A percentile compares a stretch with the other conserved stretches of the same genome.
phyloP scores from a whole-genome alignment of 2,329 filamentous ascomycete genomes.

The Alternaria angustiovoidea region DNA sequence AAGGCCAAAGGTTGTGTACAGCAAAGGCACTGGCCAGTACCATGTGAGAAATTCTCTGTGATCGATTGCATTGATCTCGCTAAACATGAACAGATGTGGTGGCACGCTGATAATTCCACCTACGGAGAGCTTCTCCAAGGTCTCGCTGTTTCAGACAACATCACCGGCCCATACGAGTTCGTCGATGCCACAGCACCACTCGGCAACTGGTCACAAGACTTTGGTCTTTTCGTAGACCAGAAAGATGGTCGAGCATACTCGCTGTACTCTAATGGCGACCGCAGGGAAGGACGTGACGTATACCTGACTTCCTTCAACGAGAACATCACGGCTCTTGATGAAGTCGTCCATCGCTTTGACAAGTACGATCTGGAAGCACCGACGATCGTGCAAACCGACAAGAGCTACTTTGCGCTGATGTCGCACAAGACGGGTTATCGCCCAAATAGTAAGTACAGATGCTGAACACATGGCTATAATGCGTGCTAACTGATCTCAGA shows the following conservation, averaged over 20 bases:
- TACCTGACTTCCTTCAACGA: constrained; percentile 65
- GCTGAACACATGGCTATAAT: too few relatives aligned
- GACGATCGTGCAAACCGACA: constrained; percentile 67
- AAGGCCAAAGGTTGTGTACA: constrained; percentile 69
- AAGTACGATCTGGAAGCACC: constrained; percentile 69
- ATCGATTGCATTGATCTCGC: not conserved
- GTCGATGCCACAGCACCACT: constrained; percentile 63
- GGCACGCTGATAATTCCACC: constrained; percentile 67
- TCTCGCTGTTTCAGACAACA: constrained; percentile 61
- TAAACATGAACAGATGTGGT: constrained; percentile 59
- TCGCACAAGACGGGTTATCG: constrained; percentile 70
- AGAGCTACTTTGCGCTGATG: constrained; percentile 68
- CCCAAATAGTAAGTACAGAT: constrained; percentile 58
- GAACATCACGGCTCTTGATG: constrained; percentile 60
- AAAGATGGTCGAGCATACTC: constrained; percentile 65
- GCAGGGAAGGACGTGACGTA: constrained; percentile 63
- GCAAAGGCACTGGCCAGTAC: constrained; percentile 62
- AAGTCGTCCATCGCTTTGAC: constrained; percentile 63
- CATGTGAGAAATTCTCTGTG: constrained; percentile 54
- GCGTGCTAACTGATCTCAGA: constrained; percentile 44
- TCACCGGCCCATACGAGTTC: constrained; percentile 64
- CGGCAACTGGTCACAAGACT: constrained; percentile 70
- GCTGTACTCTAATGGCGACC: constrained; percentile 68
- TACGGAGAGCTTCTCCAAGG: constrained; percentile 67
- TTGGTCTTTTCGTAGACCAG: constrained; percentile 68